Percentiles rank a stretch among this genome's conserved stretches.
Conservation (phyloP, 2,329 filamentous ascomycete species). For the Cucurbitaria berberidis region DNA sequence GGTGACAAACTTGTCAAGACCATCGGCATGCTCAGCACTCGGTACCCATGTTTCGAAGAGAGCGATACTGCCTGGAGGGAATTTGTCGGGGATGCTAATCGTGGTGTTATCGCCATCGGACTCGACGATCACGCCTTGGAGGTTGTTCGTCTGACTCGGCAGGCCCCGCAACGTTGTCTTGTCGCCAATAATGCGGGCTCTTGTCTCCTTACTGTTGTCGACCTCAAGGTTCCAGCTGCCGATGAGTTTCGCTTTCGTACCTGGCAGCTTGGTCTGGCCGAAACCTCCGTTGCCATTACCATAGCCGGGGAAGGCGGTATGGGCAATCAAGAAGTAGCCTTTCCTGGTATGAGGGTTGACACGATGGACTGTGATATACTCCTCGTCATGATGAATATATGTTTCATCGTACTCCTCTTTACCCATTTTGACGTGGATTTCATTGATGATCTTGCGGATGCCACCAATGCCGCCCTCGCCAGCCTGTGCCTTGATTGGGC, state of each 20-base stretch:
- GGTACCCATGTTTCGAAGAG: slow-evolving; percentile 97
- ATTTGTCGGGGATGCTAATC: slow-evolving; percentile 80
- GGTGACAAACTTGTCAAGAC: slow-evolving; percentile 85
- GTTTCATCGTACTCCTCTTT: slow-evolving; percentile 93
- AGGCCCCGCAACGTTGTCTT: slow-evolving; percentile 76
- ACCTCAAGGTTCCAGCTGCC: slow-evolving; percentile 94
- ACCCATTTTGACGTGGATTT: slow-evolving; percentile 95
- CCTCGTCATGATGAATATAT: slow-evolving; percentile 93
- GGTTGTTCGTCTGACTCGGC: slow-evolving; percentile 78
- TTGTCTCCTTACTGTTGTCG: slow-evolving; percentile 74
- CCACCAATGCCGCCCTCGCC: slow-evolving; percentile 85
- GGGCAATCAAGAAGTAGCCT: slow-evolving; percentile 93
- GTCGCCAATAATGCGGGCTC: slow-evolving; percentile 69
- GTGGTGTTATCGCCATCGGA: slow-evolving; percentile 74
- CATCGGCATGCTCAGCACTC: slow-evolving; percentile 79
- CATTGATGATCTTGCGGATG: slow-evolving; percentile 90
- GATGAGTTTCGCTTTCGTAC: slow-evolving; percentile 83
- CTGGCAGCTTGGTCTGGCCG: slow-evolving; percentile 77
- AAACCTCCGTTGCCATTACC: slow-evolving; percentile 83
- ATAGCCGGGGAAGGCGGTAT: slow-evolving; percentile 93
- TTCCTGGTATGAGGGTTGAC: slow-evolving; percentile 92
- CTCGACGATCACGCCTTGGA: slow-evolving; percentile 76
- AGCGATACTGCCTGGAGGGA: slow-evolving; percentile 92
- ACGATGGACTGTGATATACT: slow-evolving; percentile 95
- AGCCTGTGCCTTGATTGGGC: slow-evolving; percentile 66